Evolutionary conservation across 257 asterid species (phyloP).

Genomic region (Nyctanthes arbortristis): DNA sequence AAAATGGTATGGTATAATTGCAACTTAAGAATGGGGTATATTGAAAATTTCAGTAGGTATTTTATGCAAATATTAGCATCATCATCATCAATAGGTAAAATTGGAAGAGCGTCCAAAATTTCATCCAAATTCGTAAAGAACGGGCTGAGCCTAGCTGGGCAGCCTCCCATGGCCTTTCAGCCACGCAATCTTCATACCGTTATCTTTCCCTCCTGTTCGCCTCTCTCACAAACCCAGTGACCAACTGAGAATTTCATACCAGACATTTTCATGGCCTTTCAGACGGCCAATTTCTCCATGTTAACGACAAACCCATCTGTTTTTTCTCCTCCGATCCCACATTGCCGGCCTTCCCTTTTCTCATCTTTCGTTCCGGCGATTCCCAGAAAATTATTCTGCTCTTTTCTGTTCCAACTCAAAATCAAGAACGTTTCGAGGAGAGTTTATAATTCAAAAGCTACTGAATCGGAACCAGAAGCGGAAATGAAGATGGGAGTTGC

Average conservation of each 20-base stretch:
- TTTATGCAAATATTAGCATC: too few relatives aligned
- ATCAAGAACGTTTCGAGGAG: conserved; percentile 26
- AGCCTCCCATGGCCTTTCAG: not conserved
- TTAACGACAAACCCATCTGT: conserved; percentile 23
- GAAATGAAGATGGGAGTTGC: conserved; percentile 76
- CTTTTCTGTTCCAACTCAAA: conserved; percentile 17
- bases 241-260: conserved; percentile 25
- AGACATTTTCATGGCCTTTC: conserved; percentile 46
- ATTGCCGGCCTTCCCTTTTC: conserved; percentile 23
- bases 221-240: conserved; percentile 13
- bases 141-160: too few relatives aligned
- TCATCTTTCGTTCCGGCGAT: conserved; percentile 16
- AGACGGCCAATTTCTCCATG: conserved; percentile 39
- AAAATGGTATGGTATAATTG: too few relatives aligned
- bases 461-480: conserved; percentile 40
- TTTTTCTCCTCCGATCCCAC: conserved; percentile 11
- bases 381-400: not conserved
- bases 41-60: too few relatives aligned
- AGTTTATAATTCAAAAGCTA: conserved; percentile 36
- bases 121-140: too few relatives aligned
- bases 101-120: too few relatives aligned
- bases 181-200: conserved; percentile 12
- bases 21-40: too few relatives aligned
- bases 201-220: conserved; percentile 37
- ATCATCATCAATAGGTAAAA: too few relatives aligned